phyloP scores from a whole-genome alignment of 345 rosid species.

The Brassica nigra region DNA sequence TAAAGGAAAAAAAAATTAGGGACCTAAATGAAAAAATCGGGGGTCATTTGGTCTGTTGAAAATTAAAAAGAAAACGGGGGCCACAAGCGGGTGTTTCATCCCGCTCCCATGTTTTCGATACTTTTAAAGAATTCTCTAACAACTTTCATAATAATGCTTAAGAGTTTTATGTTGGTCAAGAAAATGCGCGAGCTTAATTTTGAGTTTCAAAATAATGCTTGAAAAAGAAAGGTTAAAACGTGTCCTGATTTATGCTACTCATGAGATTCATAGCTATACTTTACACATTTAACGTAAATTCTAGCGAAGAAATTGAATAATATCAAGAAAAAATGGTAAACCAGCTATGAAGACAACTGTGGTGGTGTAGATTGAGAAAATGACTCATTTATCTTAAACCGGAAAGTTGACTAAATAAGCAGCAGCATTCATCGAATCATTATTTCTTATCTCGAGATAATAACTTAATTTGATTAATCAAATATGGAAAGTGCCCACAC shows the following conservation, averaged over 20 bases:
- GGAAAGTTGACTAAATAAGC: constrained; percentile 18
- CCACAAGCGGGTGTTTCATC: too few species aligned
- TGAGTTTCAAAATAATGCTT: too few species aligned
- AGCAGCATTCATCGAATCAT: constrained; percentile 2
- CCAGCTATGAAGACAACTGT: background rate
- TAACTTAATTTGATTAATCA: background rate
- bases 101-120: too few species aligned
- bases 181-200: background rate
- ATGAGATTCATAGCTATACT: background rate
- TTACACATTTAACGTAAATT: constrained; percentile 4
- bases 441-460: background rate
- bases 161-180: background rate
- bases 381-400: constrained; percentile 13
- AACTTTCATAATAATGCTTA: background rate
- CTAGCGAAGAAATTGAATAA: background rate
- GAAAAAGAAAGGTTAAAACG: background rate
- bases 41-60: too few species aligned
- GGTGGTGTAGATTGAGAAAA: constrained; percentile 12
- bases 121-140: background rate
- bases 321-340: background rate
- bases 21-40: too few species aligned
- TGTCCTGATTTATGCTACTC: background rate
- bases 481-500: constrained; percentile 7
- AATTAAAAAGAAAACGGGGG: too few species aligned
- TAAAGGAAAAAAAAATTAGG: too few species aligned